Conservation (phyloP, 1,139 yeast genomes). For the Candida albicans region DNA sequence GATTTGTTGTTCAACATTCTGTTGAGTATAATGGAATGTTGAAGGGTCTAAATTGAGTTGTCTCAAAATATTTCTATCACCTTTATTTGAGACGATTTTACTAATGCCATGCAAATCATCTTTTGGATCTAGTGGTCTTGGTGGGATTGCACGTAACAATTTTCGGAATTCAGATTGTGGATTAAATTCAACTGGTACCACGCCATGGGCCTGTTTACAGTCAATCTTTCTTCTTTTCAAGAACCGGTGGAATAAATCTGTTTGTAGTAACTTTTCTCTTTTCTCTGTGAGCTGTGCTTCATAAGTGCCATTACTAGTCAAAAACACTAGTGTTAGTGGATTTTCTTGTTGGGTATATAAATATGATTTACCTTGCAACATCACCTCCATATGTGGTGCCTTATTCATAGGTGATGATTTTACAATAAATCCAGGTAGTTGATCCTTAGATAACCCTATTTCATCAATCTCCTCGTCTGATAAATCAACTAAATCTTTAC, state of each 20-base stretch:
- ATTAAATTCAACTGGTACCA: conserved; percentile 13
- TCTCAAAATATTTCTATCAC: conserved; percentile 19
- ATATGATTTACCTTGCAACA: conserved; percentile 45
- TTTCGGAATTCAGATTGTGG: conserved; percentile 18
- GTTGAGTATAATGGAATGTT: conserved; percentile 25
- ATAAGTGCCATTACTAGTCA: conserved; percentile 28
- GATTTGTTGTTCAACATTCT: conserved; percentile 25
- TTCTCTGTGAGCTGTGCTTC: conserved; percentile 22
- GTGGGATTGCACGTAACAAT: conserved; percentile 15
- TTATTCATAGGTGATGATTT: conserved; percentile 29
- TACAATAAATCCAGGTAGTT: conserved; percentile 48
- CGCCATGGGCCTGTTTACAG: conserved; percentile 16
- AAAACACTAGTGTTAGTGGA: conserved; percentile 31
- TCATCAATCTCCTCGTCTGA: conserved; percentile 14
- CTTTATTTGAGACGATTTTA: conserved; percentile 16
- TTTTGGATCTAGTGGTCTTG: conserved; percentile 20
- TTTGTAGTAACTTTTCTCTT: conserved; percentile 25
- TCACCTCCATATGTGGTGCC: conserved; percentile 32
- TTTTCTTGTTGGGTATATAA: conserved; percentile 37
- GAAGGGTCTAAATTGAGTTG: conserved; percentile 21
- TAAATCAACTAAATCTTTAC: conserved; percentile 18
- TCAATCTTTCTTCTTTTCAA: conserved; percentile 22
- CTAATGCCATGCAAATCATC: conserved; percentile 22
- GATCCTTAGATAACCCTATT: conserved; percentile 12
- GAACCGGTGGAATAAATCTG: conserved; percentile 27